Conservation (phyloP, 495 filamentous ascomycete genomes). For the Penicillium atrosanguineum region DNA sequence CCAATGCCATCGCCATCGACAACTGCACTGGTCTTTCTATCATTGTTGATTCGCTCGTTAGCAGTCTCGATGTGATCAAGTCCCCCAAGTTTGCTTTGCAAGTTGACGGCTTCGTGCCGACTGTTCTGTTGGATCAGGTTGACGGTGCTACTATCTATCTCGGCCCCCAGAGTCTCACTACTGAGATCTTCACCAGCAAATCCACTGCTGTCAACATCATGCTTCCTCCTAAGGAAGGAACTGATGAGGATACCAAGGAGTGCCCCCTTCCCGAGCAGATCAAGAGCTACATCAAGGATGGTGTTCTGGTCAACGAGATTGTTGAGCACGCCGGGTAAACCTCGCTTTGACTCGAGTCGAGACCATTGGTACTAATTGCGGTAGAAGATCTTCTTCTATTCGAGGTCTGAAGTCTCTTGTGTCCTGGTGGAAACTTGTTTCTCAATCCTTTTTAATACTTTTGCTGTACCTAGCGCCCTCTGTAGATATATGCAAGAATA, state of each 20-base stretch:
- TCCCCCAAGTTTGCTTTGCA: slow-evolving; percentile 88
- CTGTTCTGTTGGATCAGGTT: slow-evolving; percentile 86
- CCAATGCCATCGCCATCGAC: slow-evolving; percentile 90
- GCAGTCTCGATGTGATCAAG: slow-evolving; percentile 90
- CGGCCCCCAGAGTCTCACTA: slow-evolving; percentile 67
- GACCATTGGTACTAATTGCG: neutral
- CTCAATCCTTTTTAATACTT: slow-evolving; percentile 3
- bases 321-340: slow-evolving; percentile 77
- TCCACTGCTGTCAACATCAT: slow-evolving; percentile 81
- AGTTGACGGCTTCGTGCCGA: slow-evolving; percentile 79
- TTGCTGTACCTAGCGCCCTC: slow-evolving; percentile 22
- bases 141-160: slow-evolving; percentile 88
- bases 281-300: slow-evolving; percentile 72
- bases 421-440: neutral
- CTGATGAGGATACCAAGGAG: slow-evolving; percentile 78
- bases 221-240: slow-evolving; percentile 56
- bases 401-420: neutral
- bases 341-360: neutral
- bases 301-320: slow-evolving; percentile 78
- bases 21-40: slow-evolving; percentile 82
- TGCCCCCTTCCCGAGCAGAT: slow-evolving; percentile 87
- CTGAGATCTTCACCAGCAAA: slow-evolving; percentile 88
- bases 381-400: neutral
- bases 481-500: slow-evolving; percentile 26
- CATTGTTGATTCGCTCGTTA: slow-evolving; percentile 86